Percentiles rank a stretch among this genome's conserved stretches.
These are phyloP conservation scores for Solanum hybrid DNA, from an alignment of 305 asterid species.

Conservation along the genomic window DNA sequence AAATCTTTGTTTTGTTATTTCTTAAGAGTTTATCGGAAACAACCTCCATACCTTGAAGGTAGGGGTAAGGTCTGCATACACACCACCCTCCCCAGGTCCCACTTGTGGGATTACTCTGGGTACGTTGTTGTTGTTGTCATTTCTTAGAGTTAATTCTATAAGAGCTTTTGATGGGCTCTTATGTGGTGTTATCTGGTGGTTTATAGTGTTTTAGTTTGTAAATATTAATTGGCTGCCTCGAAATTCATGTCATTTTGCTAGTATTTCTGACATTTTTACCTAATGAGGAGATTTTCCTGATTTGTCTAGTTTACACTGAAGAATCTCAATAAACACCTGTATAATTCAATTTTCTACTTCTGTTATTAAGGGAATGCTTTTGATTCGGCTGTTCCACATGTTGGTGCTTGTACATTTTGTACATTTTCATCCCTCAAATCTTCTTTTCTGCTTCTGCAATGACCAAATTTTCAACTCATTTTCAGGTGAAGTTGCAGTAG, in stretches of 20 bases:
- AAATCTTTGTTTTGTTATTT: neutral
- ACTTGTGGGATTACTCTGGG: neutral
- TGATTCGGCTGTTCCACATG: neutral
- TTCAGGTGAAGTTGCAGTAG: conserved; percentile 61
- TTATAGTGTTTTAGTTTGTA: neutral
- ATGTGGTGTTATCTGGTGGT: neutral
- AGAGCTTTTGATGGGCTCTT: neutral
- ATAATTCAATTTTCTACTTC: neutral
- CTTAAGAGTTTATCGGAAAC: neutral
- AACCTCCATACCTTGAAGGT: neutral
- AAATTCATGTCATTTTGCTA: neutral
- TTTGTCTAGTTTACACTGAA: neutral
- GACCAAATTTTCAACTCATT: conserved; percentile 11
- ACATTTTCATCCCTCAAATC: neutral
- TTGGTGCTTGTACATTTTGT: conserved; percentile 1
- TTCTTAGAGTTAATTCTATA: neutral
- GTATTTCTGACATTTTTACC: neutral
- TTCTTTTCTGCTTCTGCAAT: neutral
- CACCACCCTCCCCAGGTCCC: neutral
- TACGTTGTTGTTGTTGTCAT: neutral
- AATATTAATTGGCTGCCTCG: neutral
- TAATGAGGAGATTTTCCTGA: neutral
- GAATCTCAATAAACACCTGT: neutral
- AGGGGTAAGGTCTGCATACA: neutral
- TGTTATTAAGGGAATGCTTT: neutral